Evolutionary conservation across 2,329 filamentous ascomycete genomes (phyloP).

Genomic region (Geosmithia putterillii): DNA sequence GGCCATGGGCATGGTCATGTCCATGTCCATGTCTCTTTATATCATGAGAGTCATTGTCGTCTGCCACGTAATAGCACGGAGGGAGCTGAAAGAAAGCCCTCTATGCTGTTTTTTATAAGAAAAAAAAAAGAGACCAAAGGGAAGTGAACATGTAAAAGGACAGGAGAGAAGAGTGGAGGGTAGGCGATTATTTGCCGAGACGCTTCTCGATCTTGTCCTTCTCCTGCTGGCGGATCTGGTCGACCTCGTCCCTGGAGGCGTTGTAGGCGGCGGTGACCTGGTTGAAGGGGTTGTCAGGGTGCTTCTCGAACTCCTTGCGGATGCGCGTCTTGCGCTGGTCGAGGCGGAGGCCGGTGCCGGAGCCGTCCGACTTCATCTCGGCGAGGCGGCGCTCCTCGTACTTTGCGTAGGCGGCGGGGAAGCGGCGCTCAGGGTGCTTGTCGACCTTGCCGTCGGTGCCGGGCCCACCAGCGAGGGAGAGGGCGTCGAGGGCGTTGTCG

Average conservation of each 20-base stretch:
- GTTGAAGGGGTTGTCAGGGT: conserved; percentile 91
- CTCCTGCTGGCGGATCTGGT: conserved; percentile 52
- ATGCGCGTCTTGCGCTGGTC: conserved; percentile 79
- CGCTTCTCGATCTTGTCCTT: conserved; percentile 63
- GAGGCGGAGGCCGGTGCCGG: conserved; percentile 56
- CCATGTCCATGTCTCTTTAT: too few relatives aligned
- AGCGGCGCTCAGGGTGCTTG: conserved; percentile 75
- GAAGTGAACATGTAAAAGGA: background rate
- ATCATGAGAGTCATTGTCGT: too few relatives aligned
- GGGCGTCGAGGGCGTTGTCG: conserved; percentile 83
- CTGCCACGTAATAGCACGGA: too few relatives aligned
- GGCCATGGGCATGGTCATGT: too few relatives aligned
- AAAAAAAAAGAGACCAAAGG: background rate
- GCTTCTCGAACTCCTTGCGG: conserved; percentile 87
- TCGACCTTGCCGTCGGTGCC: conserved; percentile 62
- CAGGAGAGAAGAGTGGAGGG: too few relatives aligned
- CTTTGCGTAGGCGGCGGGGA: conserved; percentile 71
- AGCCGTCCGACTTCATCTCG: conserved; percentile 77
- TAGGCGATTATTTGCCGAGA: conserved; percentile 32
- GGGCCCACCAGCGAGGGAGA: conserved; percentile 49
- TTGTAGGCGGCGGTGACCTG: conserved; percentile 69
- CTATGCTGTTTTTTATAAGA: too few relatives aligned
- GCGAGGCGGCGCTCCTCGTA: conserved; percentile 71
- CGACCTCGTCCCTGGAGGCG: conserved; percentile 64
- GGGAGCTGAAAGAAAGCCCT: too few relatives aligned